Percentiles rank a stretch among this genome's conserved stretches.
phyloP scores from a whole-genome alignment of 148 eudicot genomes.

The Suaeda aralocaspica region DNA sequence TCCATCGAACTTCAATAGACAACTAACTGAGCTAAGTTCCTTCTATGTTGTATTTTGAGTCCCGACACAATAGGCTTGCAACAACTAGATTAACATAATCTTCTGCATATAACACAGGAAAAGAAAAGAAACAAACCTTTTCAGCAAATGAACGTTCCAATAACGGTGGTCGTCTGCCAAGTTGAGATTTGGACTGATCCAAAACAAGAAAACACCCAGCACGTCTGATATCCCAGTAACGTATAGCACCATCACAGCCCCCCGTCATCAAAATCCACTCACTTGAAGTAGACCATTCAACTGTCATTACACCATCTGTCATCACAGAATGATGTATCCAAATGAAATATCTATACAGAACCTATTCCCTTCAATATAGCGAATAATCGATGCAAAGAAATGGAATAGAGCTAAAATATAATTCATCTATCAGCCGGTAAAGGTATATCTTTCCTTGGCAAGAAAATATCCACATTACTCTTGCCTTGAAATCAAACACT shows the following conservation, averaged over 20 bases:
- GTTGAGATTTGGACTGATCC: constrained; percentile 85
- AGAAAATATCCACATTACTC: neutral
- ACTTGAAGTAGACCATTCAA: constrained; percentile 94
- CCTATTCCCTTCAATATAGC: neutral
- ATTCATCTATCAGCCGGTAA: constrained; percentile 11
- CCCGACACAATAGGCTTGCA: neutral
- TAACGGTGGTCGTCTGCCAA: constrained; percentile 84
- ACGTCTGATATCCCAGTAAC: constrained; percentile 96
- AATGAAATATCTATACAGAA: neutral
- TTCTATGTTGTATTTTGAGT: neutral
- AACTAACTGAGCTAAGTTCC: neutral
- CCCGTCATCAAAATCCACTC: constrained; percentile 96
- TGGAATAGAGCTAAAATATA: neutral
- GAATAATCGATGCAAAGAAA: neutral
- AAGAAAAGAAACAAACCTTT: constrained; percentile 49
- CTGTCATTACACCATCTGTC: constrained; percentile 85
- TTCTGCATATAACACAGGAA: neutral
- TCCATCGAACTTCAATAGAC: neutral
- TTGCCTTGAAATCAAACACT: too few species aligned
- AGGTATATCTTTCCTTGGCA: neutral
- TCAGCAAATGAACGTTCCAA: constrained; percentile 36
- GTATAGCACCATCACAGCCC: constrained; percentile 98
- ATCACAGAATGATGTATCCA: constrained; percentile 12
- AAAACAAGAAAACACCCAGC: constrained; percentile 92
- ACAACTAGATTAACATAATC: neutral